Evolutionary conservation across 768 basidiomycete species (phyloP), one percentile per base, ranked within the genome.

Genomic region (Gloeophyllum trabeum): DNA sequence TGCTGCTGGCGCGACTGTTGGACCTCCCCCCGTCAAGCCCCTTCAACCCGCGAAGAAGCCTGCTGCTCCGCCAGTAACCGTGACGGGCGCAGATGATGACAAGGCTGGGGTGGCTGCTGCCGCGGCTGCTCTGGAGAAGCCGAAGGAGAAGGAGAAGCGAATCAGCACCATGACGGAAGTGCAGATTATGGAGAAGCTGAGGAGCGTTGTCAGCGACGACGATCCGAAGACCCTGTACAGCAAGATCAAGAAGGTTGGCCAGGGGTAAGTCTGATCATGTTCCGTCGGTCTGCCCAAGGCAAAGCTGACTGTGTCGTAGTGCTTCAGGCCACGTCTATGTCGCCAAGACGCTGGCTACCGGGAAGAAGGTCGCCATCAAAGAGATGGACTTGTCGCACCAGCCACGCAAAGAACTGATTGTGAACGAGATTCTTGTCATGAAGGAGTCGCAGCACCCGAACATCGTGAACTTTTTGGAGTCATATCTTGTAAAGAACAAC

Each of bases 381-480:
- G 91, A 96, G 69, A 96, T 96, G 92, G 92, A 97, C 61, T 69
- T 96, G 30, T 74, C 88, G 18, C 87, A 90, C 56, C 92, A 94
- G 54, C 94, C 93, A 16, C 71, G 94, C 46, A 99, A 98, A 64
- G 94, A 99, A 65, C 72, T 96, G 40, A 94, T 97, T 56, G 92
- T 96, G 43, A 97, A 97, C 53, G 92, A 97, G 62, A 97, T 96
- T 51, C 68, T 97, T 47, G 96, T 99, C 51, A 98, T 99, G 94
- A 94, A 92, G 60, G 96, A 93, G 61, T 91, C 88, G 21, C 89
- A 92, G 48, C 92, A 96, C 58, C 89, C 91, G 23, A 97, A 96
- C 54, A 93, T 97, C 44, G 92, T 97, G 67, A 94, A 94, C 63
- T 97, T 89, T 63, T 63, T 94, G 32, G 87, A 94, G 4, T 78